A percentile compares a stretch with the other conserved stretches of the same genome.
Conservation (phyloP, 2,329 filamentous ascomycete species). For the Hyphodiscus sp. region DNA sequence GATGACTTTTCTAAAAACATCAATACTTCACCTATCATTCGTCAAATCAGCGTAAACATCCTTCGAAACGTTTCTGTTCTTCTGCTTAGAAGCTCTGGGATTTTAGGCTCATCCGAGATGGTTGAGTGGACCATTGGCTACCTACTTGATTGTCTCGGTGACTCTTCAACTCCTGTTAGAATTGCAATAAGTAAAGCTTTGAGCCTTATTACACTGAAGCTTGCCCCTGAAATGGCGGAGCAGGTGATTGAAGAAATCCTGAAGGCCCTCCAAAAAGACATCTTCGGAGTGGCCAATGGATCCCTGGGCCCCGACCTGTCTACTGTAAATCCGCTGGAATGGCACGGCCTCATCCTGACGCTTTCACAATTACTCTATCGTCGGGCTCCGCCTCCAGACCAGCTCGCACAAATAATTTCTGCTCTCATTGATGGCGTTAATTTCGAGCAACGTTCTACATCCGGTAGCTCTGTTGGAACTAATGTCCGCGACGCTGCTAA, state of each 20-base stretch:
- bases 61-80: constrained; percentile 67
- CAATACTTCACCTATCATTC: constrained; percentile 67
- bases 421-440: constrained; percentile 72
- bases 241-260: constrained; percentile 86
- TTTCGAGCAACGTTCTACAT: constrained; percentile 83
- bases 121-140: constrained; percentile 79
- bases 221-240: constrained; percentile 72
- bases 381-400: constrained; percentile 65
- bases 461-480: constrained; percentile 77
- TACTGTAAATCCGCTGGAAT: constrained; percentile 73
- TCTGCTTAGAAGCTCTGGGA: constrained; percentile 29
- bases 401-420: constrained; percentile 68
- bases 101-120: constrained; percentile 36
- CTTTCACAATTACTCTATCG: constrained; percentile 82
- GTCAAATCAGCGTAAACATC: constrained; percentile 82
- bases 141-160: constrained; percentile 69
- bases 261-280: constrained; percentile 55
- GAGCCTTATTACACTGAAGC: constrained; percentile 74
- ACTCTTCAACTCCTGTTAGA: constrained; percentile 86
- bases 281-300: constrained; percentile 32
- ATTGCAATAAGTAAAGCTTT: constrained; percentile 89
- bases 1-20: constrained; percentile 46
- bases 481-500: constrained; percentile 94
- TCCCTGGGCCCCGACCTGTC: constrained; percentile 50
- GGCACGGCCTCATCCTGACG: constrained; percentile 89